These are phyloP conservation scores for Tilletia indica DNA, from an alignment of 1,284 basidiomycete species.

Conservation along the genomic window DNA sequence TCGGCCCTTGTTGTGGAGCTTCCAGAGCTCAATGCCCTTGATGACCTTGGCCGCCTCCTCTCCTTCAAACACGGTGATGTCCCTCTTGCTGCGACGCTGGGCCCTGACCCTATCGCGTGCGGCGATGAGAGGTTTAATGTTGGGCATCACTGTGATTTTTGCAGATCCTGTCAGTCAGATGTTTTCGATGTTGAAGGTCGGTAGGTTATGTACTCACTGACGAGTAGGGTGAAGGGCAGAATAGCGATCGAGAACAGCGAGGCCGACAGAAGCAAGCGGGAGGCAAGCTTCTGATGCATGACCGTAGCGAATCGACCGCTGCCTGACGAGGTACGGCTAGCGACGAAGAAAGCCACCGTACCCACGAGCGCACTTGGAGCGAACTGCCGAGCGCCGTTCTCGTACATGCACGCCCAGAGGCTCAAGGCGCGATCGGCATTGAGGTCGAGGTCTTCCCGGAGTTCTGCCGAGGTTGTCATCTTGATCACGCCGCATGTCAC, in stretches of 20 bases:
- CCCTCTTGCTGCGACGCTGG: not conserved
- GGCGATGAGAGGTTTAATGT: constrained; percentile 13
- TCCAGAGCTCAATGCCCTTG: constrained; percentile 5
- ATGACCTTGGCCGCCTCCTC: not conserved
- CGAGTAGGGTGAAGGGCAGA: not conserved
- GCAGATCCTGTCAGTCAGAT: not conserved
- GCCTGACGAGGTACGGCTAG: not conserved
- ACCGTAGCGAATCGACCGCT: not conserved
- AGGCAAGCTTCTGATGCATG: not conserved
- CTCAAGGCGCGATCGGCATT: not conserved
- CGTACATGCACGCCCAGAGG: constrained; percentile 2
- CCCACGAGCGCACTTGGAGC: not conserved
- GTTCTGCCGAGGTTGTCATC: not conserved
- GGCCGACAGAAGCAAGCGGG: not conserved
- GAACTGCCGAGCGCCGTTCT: not conserved
- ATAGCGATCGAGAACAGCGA: not conserved
- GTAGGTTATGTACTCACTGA: not conserved
- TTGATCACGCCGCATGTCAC: not conserved
- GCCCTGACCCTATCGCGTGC: not conserved
- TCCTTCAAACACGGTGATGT: not conserved
- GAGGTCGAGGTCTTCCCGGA: not conserved
- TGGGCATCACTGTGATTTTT: not conserved
- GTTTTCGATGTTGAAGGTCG: not conserved
- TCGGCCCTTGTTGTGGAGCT: not conserved
- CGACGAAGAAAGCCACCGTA: not conserved